A percentile compares a stretch with the other conserved stretches of the same genome.
These are phyloP conservation scores for Rheum nobile DNA, from an alignment of 148 eudicot species.

Conservation along the genomic window DNA sequence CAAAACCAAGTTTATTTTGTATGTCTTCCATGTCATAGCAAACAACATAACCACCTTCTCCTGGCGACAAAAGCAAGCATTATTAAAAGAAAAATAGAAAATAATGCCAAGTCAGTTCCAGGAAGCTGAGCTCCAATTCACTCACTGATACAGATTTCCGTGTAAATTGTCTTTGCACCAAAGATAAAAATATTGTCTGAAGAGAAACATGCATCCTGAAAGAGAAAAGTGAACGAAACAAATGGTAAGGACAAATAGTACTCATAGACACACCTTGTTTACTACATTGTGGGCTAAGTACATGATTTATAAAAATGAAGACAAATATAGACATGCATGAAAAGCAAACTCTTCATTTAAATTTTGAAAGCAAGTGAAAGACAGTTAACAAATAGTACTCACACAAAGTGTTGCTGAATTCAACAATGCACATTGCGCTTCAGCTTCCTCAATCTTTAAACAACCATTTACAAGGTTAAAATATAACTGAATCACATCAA, in stretches of 20 bases:
- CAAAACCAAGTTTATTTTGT: constrained; percentile 79
- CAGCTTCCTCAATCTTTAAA: constrained; percentile 86
- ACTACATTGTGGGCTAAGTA: not conserved
- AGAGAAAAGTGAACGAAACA: not conserved
- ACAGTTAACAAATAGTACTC: constrained; percentile 22
- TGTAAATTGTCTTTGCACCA: constrained; percentile 94
- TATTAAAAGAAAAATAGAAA: constrained; percentile 3
- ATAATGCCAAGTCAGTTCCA: not conserved
- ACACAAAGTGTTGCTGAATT: constrained; percentile 78
- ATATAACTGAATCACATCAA: not conserved
- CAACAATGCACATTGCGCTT: constrained; percentile 89
- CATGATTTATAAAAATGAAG: not conserved
- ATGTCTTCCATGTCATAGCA: constrained; percentile 94
- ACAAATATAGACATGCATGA: not conserved
- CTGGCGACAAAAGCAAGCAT: constrained; percentile 19
- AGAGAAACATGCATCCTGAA: constrained; percentile 90
- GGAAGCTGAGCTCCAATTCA: not conserved
- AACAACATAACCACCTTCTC: constrained; percentile 79
- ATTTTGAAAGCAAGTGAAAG: not conserved
- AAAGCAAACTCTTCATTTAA: not conserved
- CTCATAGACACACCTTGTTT: not conserved
- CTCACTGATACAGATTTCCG: constrained; percentile 93
- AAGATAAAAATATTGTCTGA: constrained; percentile 89
- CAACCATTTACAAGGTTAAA: not conserved
- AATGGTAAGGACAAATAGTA: not conserved